phyloP scores from a whole-genome alignment of 306 rosid species.

The Argentina anserina region DNA sequence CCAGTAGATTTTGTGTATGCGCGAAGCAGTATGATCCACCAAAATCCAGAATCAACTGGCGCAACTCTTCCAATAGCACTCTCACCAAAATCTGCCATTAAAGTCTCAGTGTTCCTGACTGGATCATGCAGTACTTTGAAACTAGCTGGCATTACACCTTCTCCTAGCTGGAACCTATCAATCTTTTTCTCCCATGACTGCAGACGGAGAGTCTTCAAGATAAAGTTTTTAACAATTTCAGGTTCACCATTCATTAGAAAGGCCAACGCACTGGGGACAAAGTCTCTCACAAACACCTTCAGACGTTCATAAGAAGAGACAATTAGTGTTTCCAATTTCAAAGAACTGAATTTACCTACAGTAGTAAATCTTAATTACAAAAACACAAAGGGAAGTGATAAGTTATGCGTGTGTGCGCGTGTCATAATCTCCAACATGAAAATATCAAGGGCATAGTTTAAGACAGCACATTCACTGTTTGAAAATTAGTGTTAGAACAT shows the following conservation, averaged over 20 bases:
- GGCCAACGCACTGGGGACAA: slow-evolving; percentile 84
- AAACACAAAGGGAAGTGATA: not conserved
- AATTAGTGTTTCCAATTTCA: slow-evolving; percentile 14
- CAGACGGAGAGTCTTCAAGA: slow-evolving; percentile 82
- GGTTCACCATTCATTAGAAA: slow-evolving; percentile 84
- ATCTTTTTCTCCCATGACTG: slow-evolving; percentile 95
- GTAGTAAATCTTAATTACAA: not conserved
- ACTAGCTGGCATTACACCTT: slow-evolving; percentile 99
- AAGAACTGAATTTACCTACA: not conserved
- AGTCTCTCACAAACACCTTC: slow-evolving; percentile 92
- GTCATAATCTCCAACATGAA: not conserved
- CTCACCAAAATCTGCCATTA: slow-evolving; percentile 89
- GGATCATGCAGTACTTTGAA: slow-evolving; percentile 88
- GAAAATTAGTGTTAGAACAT: not conserved
- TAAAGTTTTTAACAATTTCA: slow-evolving; percentile 68
- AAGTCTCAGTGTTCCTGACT: slow-evolving; percentile 58
- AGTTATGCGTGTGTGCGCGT: not conserved
- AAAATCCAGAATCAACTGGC: slow-evolving; percentile 95
- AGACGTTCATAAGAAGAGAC: slow-evolving; percentile 9
- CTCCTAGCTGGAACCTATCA: slow-evolving; percentile 81
- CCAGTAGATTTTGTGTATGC: slow-evolving; percentile 91
- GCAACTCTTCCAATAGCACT: slow-evolving; percentile 99
- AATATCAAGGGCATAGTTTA: not conserved
- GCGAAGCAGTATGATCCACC: slow-evolving; percentile 96
- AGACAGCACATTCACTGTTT: not conserved